These are phyloP conservation scores for Mesembryanthemum crystallinum DNA, from an alignment of 148 eudicot genomes.

Conservation along the genomic window DNA sequence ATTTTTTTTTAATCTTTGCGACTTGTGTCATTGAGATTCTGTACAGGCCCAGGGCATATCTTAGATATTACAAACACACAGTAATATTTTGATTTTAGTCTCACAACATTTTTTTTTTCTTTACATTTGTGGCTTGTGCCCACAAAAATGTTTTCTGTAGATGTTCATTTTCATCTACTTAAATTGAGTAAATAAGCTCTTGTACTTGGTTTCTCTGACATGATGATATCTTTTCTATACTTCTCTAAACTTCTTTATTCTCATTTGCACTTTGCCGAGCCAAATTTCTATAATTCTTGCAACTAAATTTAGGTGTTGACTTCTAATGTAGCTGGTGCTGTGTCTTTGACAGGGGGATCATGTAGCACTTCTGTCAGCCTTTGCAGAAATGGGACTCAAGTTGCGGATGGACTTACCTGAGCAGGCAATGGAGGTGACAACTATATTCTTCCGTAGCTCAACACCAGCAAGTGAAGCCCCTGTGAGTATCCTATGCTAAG, in stretches of 20 bases:
- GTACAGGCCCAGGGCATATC: background rate
- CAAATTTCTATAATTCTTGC: background rate
- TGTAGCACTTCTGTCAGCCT: constrained; percentile 95
- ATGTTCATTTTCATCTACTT: background rate
- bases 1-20: too few species aligned
- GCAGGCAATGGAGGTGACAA: constrained; percentile 91
- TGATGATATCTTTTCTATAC: background rate
- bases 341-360: constrained; percentile 78
- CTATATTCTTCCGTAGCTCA: constrained; percentile 81
- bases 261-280: background rate
- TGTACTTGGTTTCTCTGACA: too few species aligned
- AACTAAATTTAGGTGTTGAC: background rate
- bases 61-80: background rate
- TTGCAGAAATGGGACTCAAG: constrained; percentile 94
- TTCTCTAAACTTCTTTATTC: background rate
- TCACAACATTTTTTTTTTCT: background rate
- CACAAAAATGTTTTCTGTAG: background rate
- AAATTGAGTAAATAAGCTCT: background rate
- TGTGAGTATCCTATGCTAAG: constrained; percentile 41
- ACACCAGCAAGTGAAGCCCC: constrained; percentile 76
- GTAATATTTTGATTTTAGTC: background rate
- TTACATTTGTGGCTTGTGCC: background rate
- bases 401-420: constrained; percentile 93
- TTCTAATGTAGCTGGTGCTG: constrained; percentile 9
- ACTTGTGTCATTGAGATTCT: background rate